These are phyloP conservation scores for Plenodomus lindquistii DNA, from an alignment of 2,329 filamentous ascomycete genomes.

Conservation along the genomic window DNA sequence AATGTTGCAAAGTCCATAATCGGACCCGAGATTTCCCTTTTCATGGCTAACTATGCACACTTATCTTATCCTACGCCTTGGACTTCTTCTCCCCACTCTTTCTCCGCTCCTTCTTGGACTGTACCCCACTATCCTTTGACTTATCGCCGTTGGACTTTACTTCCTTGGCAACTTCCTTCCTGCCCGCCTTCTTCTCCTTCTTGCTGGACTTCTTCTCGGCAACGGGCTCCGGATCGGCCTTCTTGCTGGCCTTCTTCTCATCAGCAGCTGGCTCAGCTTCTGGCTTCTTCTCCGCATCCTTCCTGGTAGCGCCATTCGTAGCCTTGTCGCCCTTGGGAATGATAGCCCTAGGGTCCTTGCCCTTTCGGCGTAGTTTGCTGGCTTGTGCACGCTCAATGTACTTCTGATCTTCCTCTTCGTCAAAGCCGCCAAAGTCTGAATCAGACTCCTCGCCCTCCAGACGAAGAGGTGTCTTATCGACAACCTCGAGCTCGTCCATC, in stretches of 20 bases:
- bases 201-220: constrained; percentile 8
- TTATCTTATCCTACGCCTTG: constrained; percentile 14
- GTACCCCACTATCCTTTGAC: constrained; percentile 17
- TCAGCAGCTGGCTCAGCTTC: constrained; percentile 6
- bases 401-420: constrained; percentile 55
- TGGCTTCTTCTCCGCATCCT: constrained; percentile 7
- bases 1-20: no score
- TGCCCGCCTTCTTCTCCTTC: constrained; percentile 17
- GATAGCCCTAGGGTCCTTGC: constrained; percentile 50
- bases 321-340: constrained; percentile 24
- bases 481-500: constrained; percentile 49
- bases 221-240: constrained; percentile 5
- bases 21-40: not conserved
- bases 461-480: constrained; percentile 72
- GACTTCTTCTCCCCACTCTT: constrained; percentile 26
- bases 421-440: constrained; percentile 54
- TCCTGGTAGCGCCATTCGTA: constrained; percentile 19
- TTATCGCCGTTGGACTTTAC: constrained; percentile 7
- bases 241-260: constrained; percentile 17
- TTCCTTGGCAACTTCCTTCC: constrained; percentile 8
- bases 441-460: constrained; percentile 44
- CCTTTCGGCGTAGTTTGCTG: constrained; percentile 50
- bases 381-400: constrained; percentile 53
- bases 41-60: not conserved
- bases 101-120: constrained; percentile 21